Percentiles rank a stretch among this genome's conserved stretches.
These are phyloP conservation scores for Rhinocladiella mackenziei DNA, from an alignment of 2,329 filamentous ascomycete species.

Conservation along the genomic window DNA sequence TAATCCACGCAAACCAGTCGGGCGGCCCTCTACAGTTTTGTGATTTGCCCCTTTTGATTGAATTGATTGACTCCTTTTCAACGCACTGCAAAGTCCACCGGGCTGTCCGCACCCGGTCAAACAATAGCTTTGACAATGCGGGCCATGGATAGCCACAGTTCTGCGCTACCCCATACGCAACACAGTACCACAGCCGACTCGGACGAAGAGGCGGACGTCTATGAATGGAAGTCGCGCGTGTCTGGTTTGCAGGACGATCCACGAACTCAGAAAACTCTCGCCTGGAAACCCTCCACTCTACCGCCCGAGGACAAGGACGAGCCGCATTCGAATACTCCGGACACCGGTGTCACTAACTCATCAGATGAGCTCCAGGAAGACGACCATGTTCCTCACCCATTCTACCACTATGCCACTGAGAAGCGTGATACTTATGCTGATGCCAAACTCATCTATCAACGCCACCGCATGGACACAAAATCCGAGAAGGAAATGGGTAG, in stretches of 20 bases:
- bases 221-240: conserved; percentile 25
- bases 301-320: conserved; percentile 13
- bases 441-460: conserved; percentile 92
- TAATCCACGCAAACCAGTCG: too few relatives aligned
- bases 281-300: conserved; percentile 9
- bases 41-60: too few relatives aligned
- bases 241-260: conserved; percentile 16
- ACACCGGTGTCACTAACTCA: conserved; percentile 13
- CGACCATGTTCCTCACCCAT: conserved; percentile 49
- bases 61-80: conserved; percentile 1
- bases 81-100: too few relatives aligned
- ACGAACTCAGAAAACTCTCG: conserved; percentile 6
- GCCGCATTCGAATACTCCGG: conserved; percentile 6
- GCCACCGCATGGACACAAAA: conserved; percentile 62
- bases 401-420: conserved; percentile 89
- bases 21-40: too few relatives aligned
- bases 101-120: conserved; percentile 7
- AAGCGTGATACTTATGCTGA: conserved; percentile 92
- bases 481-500: conserved; percentile 34
- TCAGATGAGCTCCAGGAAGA: conserved; percentile 25
- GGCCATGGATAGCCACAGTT: conserved; percentile 24
- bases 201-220: conserved; percentile 27
- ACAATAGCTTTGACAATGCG: neutral
- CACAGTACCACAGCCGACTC: conserved; percentile 22
- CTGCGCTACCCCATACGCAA: conserved; percentile 17